A percentile compares a stretch with the other conserved stretches of the same genome.
These are phyloP conservation scores for Nicotiana tabacum DNA, from an alignment of 257 asterid species.

Conservation along the genomic window DNA sequence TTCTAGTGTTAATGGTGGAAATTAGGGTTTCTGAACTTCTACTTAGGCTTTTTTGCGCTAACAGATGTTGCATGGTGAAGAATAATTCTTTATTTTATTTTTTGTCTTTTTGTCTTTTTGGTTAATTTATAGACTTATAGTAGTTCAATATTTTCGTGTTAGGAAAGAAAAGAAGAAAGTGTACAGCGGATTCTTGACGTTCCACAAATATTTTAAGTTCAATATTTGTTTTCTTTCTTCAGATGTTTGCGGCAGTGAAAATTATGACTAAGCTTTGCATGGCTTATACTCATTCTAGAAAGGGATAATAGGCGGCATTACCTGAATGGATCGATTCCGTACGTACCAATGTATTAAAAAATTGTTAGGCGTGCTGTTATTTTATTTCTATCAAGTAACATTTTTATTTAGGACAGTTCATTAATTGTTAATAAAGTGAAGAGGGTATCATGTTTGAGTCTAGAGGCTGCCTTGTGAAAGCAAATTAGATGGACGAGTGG, in stretches of 20 bases:
- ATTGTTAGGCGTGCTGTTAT: conserved; percentile 30
- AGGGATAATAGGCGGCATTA: conserved; percentile 11
- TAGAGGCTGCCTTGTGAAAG: conserved; percentile 18
- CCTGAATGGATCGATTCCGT: conserved; percentile 17
- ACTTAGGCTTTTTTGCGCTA: background rate
- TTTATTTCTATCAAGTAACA: background rate
- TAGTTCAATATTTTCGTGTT: background rate
- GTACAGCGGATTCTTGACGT: background rate
- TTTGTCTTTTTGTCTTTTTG: background rate
- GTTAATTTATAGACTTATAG: background rate
- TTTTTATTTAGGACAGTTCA: background rate
- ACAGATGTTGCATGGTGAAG: conserved; percentile 32
- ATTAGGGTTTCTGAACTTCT: conserved; percentile 19
- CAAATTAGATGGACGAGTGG: conserved; percentile 19
- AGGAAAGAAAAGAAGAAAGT: background rate
- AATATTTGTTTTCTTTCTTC: background rate
- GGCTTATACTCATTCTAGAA: conserved; percentile 27
- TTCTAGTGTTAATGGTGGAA: background rate
- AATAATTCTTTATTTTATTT: background rate
- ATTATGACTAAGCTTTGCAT: conserved; percentile 6
- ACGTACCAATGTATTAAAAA: conserved; percentile 10
- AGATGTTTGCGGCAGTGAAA: background rate
- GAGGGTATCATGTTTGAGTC: conserved; percentile 12
- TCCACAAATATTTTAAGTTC: background rate
- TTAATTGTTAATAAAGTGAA: background rate